Evolutionary conservation across 805 yeast species (phyloP).

Genomic region (Spathaspora passalidarum): DNA sequence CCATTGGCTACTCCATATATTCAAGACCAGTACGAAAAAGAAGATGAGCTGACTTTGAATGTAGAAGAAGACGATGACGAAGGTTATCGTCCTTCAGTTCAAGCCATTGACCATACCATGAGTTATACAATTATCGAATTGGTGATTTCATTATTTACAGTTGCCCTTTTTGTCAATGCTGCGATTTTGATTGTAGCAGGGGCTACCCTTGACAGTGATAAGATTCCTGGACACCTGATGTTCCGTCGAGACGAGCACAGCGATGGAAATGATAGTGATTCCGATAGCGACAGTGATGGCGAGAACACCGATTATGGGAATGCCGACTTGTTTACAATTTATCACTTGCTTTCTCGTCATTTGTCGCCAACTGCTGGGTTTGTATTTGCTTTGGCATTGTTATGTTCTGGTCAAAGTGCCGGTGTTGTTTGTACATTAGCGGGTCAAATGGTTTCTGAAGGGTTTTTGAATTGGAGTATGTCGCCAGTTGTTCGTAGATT

Average conservation of each 20-base stretch:
- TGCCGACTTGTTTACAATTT: slow-evolving; percentile 82
- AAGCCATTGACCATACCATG: slow-evolving; percentile 78
- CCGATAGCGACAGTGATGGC: slow-evolving; percentile 12
- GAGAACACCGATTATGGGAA: slow-evolving; percentile 21
- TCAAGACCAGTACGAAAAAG: slow-evolving; percentile 8
- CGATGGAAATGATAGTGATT: slow-evolving; percentile 10
- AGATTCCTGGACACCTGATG: slow-evolving; percentile 16
- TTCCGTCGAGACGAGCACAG: slow-evolving; percentile 6
- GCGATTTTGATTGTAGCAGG: slow-evolving; percentile 92
- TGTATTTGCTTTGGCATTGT: slow-evolving; percentile 82
- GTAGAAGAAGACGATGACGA: slow-evolving; percentile 25
- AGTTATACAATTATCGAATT: slow-evolving; percentile 79
- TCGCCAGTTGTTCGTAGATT: slow-evolving; percentile 81
- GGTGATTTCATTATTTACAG: slow-evolving; percentile 75
- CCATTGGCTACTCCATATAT: slow-evolving; percentile 8
- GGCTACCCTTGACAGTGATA: slow-evolving; percentile 59
- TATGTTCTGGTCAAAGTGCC: slow-evolving; percentile 92
- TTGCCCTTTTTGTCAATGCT: slow-evolving; percentile 89
- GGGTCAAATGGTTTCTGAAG: slow-evolving; percentile 92
- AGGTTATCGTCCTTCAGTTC: slow-evolving; percentile 66
- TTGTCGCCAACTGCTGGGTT: slow-evolving; percentile 85
- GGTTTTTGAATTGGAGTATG: slow-evolving; percentile 75
- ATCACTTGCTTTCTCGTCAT: slow-evolving; percentile 63
- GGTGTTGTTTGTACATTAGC: slow-evolving; percentile 93
- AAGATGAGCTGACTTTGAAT: slow-evolving; percentile 4